Conservation (phyloP, 805 yeast genomes). For the Kluyveromyces wickerhamii region DNA sequence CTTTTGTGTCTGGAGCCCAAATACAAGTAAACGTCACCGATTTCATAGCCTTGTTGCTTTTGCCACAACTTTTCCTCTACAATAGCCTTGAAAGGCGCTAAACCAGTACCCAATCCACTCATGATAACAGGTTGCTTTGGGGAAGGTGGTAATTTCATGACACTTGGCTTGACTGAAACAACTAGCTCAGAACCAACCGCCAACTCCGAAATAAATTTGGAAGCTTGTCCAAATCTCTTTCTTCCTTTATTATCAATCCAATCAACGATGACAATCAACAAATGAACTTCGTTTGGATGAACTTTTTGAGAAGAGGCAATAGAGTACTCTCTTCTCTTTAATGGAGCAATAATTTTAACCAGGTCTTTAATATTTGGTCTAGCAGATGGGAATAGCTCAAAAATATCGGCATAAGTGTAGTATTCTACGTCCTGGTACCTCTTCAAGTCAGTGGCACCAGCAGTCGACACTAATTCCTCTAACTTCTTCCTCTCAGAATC, state of each 20-base stretch:
- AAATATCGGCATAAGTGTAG: constrained; percentile 71
- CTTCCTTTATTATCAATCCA: constrained; percentile 87
- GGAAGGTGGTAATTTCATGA: constrained; percentile 88
- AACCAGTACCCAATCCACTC: constrained; percentile 97
- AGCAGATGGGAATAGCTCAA: constrained; percentile 72
- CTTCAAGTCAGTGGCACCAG: constrained; percentile 81
- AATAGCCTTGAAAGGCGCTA: constrained; percentile 97
- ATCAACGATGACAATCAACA: constrained; percentile 90
- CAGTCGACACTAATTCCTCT: constrained; percentile 58
- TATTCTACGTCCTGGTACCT: constrained; percentile 78
- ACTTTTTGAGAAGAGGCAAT: constrained; percentile 93
- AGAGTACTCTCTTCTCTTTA: constrained; percentile 95
- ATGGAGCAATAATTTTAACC: constrained; percentile 66
- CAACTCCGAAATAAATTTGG: constrained; percentile 79
- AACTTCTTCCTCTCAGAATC: constrained; percentile 56
- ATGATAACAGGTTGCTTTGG: constrained; percentile 86
- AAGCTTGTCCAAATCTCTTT: constrained; percentile 87
- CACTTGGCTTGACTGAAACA: constrained; percentile 93
- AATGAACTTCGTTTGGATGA: constrained; percentile 85
- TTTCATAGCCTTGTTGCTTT: constrained; percentile 75
- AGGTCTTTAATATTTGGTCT: constrained; percentile 68
- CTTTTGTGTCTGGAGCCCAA: constrained; percentile 92
- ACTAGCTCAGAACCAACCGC: constrained; percentile 76
- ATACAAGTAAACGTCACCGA: constrained; percentile 82
- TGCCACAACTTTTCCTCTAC: constrained; percentile 95